A percentile compares a stretch with the other conserved stretches of the same genome.
These are phyloP conservation scores for Nitzschia inconspicua DNA, from an alignment of 108 stramenopile species.

Conservation along the genomic window DNA sequence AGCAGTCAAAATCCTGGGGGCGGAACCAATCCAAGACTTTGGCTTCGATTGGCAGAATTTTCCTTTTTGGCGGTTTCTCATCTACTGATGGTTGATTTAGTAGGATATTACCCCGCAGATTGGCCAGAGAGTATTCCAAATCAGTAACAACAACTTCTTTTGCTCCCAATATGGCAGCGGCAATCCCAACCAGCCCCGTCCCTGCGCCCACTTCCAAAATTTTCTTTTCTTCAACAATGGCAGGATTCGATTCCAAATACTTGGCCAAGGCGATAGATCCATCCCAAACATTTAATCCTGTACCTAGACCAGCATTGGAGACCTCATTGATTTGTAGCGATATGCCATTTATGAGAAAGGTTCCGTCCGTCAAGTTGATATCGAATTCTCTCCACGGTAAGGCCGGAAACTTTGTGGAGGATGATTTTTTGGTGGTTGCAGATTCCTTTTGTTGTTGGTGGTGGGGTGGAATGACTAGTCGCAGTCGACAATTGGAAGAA, in stretches of 20 bases:
- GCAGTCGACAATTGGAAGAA: background rate
- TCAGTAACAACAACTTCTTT: slow-evolving; percentile 60
- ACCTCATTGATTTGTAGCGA: background rate
- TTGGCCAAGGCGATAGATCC: slow-evolving; percentile 48
- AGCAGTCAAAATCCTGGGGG: background rate
- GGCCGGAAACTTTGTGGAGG: too few species aligned
- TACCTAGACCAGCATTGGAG: slow-evolving; percentile 24
- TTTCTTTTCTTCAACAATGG: slow-evolving; percentile 26
- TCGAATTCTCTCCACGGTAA: slow-evolving; percentile 4
- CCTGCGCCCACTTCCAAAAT: slow-evolving; percentile 71
- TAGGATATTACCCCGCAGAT: slow-evolving; percentile 45
- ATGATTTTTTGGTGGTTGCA: background rate
- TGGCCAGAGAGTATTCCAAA: slow-evolving; percentile 51
- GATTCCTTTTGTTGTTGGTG: background rate
- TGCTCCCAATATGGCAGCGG: slow-evolving; percentile 40
- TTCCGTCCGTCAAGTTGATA: too few species aligned
- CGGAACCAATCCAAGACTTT: slow-evolving; percentile 52
- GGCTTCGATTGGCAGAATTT: slow-evolving; percentile 21
- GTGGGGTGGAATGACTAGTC: background rate
- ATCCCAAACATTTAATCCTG: slow-evolving; percentile 75
- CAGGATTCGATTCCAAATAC: background rate
- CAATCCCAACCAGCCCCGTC: slow-evolving; percentile 64
- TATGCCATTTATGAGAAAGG: background rate
- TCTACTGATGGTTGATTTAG: slow-evolving; percentile 10
- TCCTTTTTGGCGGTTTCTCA: slow-evolving; percentile 4